These are phyloP conservation scores for Penicillium sp. DNA, from an alignment of 2,329 filamentous ascomycete species.

Conservation along the genomic window DNA sequence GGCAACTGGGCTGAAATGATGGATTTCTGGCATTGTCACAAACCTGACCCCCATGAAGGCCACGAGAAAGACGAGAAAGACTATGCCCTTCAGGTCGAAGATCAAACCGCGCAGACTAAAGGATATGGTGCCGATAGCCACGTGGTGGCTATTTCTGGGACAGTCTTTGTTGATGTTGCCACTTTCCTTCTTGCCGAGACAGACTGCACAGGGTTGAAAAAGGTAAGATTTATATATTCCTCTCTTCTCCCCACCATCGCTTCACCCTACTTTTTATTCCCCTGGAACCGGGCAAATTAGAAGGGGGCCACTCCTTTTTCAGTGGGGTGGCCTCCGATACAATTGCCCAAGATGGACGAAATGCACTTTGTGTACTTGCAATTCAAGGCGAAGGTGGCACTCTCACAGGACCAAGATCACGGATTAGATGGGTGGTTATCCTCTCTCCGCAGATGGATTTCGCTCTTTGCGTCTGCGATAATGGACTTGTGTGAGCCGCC, in stretches of 20 bases:
- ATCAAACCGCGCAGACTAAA: constrained; percentile 56
- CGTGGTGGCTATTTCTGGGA: constrained; percentile 63
- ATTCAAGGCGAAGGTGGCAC: not conserved
- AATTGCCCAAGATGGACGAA: constrained; percentile 53
- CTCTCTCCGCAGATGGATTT: constrained; percentile 39
- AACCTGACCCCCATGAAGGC: constrained; percentile 60
- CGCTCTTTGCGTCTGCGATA: constrained; percentile 19
- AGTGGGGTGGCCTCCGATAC: constrained; percentile 58
- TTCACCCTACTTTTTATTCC: not conserved
- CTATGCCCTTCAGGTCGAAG: constrained; percentile 33
- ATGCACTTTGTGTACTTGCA: constrained; percentile 5
- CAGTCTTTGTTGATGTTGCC: constrained; percentile 77
- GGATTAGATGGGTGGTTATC: constrained; percentile 29
- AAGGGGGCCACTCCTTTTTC: constrained; percentile 51
- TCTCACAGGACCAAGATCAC: not conserved
- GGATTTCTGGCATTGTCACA: constrained; percentile 99
- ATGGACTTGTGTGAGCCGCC: constrained; percentile 3
- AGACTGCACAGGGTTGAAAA: constrained; percentile 58
- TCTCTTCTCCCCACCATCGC: not conserved
- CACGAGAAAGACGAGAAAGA: constrained; percentile 43
- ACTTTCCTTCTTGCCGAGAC: constrained; percentile 68
- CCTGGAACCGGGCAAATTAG: constrained; percentile 48
- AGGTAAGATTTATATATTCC: constrained; percentile 29
- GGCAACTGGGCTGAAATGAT: constrained; percentile 99
- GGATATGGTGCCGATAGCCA: constrained; percentile 81